Evolutionary conservation across 306 rosid genomes (phyloP), one percentile per base, ranked within the genome.

Genomic region (Sesbania bispinosa): DNA sequence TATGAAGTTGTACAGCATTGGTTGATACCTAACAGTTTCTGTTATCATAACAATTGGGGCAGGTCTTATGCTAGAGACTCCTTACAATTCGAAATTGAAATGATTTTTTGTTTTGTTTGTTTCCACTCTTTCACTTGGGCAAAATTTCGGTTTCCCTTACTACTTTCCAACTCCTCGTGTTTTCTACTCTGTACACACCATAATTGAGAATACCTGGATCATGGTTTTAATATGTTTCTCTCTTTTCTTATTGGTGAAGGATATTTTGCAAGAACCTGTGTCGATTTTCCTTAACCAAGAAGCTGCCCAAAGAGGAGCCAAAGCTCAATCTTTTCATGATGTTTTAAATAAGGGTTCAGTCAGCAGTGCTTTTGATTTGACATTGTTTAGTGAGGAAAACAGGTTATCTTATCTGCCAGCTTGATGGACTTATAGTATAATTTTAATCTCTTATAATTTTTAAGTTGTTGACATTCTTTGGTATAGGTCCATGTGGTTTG

Each of bases 181-280:
- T 52, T 53, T 75, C 8, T 63, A 32, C 36, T 52, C 13, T 58
- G 20, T 32, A 0, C 1, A 23, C 15, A n/a, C 62, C n/a, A 38
- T 13, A 3, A 27, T 35, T 43, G 23, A 27, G 64, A 29, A 27
- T 57, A 8, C 65, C 55, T 61, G 26, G 38, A 42, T 6, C n/a
- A 45, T 70, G 23, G 14, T 43, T 58, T 27, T 62, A 15, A 19
- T 62, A 52, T 36, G 38, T 57, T 63, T 47, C 62, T 36, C 57
- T 29, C 18, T 74, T 53, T 50, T 74, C 75, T 82, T 71, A 14
- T 67, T 69, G 15, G 23, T 79, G 76, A 68, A 93, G 98, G 95
- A 90, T 71, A 59, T 89, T 61, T 83, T 94, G 84, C 89, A 90
- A 78, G 84, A 86, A 74, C 92, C 98, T 20, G 88, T 84, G 45